Base-by-base conservation (phyloP, 768 basidiomycete species). In the Lyophyllum shimeji region DNA sequence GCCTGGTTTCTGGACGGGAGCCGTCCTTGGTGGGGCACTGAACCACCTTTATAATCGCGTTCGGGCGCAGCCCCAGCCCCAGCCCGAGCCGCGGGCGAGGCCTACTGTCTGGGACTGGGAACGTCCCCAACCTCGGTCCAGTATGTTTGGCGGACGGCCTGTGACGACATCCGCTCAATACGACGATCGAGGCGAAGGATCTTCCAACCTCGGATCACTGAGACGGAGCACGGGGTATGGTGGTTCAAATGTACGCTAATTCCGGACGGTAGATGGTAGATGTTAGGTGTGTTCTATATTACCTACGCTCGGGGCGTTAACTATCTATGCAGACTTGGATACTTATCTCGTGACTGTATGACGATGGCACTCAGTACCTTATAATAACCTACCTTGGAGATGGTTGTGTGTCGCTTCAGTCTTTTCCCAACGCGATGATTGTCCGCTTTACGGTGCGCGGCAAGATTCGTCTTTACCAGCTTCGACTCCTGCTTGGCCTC, bases 1-100 rank as follows among this genome's bases (percentile, higher is more conserved):
- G 40, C 87, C 89, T 11, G 93, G 93, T 2, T 95, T 96, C 67
- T 95, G 87, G 89, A 87, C 89, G 1, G 94, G 94, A 2, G 83
- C 90, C 7, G 82, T 83, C 0, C 63, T 89, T 1, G 95, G 92
- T 7, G 87, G 86, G 23, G 67, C 89, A 2, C 88, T 85, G 1
- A 81, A 84, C 24, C 82, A 82, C 58, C 62, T 85, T 2, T 74
- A 78, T 70, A 86, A 79, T 64, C 69, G 67, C 50, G 62, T 57
- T 51, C 70, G 57, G 37, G 43, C 56, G 18, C 56, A 18, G 13
- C 55, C 52, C 24, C 52, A 42, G 27, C 25, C 47, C 7, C 54
- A 29, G 29, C n/a, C n/a, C n/a, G n/a, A 53, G 8, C 21, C n/a
- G 7, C 62, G 69, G 42, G 62, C 63, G 25, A 64, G 68, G 45